Percentiles rank a stretch among this genome's conserved stretches.
Conservation (phyloP, 345 rosid species). For the Brassica cretica region DNA sequence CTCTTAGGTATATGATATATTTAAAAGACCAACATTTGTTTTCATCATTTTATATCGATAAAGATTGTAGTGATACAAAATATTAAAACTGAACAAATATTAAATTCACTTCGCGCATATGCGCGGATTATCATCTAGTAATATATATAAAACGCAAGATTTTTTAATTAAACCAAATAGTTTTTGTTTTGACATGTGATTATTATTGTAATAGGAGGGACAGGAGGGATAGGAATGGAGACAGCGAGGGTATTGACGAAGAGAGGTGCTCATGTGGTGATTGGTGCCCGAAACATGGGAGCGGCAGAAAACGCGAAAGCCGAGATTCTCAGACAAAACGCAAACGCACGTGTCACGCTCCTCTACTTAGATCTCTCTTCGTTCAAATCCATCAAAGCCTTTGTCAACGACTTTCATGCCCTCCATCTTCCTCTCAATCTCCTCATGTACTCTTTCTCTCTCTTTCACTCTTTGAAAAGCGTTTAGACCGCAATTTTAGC, state of each 20-base stretch:
- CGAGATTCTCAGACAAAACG: constrained; percentile 39
- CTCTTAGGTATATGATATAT: no score
- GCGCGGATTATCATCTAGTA: no score
- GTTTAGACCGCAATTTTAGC: constrained; percentile 20
- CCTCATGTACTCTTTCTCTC: constrained; percentile 30
- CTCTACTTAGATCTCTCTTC: constrained; percentile 42
- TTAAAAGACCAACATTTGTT: no score
- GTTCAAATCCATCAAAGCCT: constrained; percentile 34
- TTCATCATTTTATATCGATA: no score
- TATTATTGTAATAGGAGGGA: constrained; percentile 58
- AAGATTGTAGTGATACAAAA: no score
- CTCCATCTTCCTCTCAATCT: constrained; percentile 40
- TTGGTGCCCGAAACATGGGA: constrained; percentile 75
- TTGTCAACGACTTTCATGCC: constrained; percentile 38
- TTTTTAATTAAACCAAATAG: neutral
- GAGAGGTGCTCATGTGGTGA: constrained; percentile 67
- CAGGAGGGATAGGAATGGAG: constrained; percentile 91
- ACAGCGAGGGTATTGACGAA: constrained; percentile 74
- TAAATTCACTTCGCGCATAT: no score
- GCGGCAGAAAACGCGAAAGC: constrained; percentile 69
- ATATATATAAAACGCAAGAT: neutral
- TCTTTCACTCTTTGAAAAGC: neutral
- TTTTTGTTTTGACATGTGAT: neutral
- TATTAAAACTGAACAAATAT: no score
- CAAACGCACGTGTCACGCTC: constrained; percentile 39